Evolutionary conservation across 2,329 filamentous ascomycete species (phyloP).

Genomic region (Exophiala aquamarina): DNA sequence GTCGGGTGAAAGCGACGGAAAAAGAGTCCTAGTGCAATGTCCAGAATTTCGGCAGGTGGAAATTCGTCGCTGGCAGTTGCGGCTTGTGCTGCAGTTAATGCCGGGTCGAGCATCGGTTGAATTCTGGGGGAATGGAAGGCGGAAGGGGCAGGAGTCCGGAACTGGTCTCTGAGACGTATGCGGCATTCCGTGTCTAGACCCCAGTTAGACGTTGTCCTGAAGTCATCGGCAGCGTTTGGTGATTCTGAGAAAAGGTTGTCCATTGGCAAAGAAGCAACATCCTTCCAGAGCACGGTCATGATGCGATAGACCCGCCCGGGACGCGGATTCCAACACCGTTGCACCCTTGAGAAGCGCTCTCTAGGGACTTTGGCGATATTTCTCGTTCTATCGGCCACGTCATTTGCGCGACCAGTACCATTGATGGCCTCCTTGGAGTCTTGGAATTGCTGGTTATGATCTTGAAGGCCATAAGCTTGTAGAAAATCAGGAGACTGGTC

Average conservation of each 20-base stretch:
- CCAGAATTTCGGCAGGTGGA: constrained; percentile 53
- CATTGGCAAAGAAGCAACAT: constrained; percentile 36
- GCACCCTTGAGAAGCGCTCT: constrained; percentile 43
- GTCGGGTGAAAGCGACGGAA: constrained; percentile 55
- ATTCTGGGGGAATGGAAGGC: constrained; percentile 21
- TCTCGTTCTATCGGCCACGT: constrained; percentile 16
- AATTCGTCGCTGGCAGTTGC: constrained; percentile 31
- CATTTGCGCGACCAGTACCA: constrained; percentile 7
- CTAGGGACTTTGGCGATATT: constrained; percentile 35
- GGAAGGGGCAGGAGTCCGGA: constrained; percentile 30
- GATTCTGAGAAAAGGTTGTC: constrained; percentile 41
- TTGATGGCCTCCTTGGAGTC: constrained; percentile 15
- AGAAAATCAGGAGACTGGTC: constrained; percentile 24
- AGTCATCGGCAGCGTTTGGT: constrained; percentile 20
- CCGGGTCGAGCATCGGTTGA: constrained; percentile 27
- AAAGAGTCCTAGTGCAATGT: constrained; percentile 55
- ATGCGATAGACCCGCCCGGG: constrained; percentile 38
- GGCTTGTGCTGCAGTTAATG: constrained; percentile 29
- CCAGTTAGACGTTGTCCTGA: constrained; percentile 22
- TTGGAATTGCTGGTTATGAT: constrained; percentile 7
- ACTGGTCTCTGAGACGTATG: constrained; percentile 38
- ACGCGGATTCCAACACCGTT: constrained; percentile 43
- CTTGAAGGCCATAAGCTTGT: constrained; percentile 17
- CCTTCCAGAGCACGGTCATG: constrained; percentile 43
- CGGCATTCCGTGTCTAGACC: constrained; percentile 45